These are phyloP conservation scores for Santalum album DNA, from an alignment of 164 flowering plant species.

Conservation along the genomic window DNA sequence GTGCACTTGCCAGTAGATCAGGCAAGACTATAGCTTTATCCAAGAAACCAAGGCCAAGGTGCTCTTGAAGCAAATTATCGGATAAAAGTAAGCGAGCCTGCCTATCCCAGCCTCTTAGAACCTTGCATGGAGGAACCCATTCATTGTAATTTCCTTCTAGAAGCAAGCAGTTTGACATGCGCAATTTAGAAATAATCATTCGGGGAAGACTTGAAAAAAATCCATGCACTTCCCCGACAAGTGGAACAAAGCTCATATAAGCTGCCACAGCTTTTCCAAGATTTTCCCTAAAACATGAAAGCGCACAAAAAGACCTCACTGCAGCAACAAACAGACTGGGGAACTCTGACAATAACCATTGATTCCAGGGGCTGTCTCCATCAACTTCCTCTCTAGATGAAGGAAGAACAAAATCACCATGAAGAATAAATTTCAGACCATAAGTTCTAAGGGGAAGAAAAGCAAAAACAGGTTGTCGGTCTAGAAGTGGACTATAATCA, in stretches of 20 bases:
- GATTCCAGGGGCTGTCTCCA: slow-evolving; percentile 90
- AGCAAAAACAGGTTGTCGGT: slow-evolving; percentile 88
- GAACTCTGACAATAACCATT: slow-evolving; percentile 83
- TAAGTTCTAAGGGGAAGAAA: slow-evolving; percentile 90
- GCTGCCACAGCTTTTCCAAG: slow-evolving; percentile 75
- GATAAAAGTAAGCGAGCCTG: slow-evolving; percentile 52
- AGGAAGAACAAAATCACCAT: slow-evolving; percentile 92
- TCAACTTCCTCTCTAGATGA: slow-evolving; percentile 98
- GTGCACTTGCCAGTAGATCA: slow-evolving; percentile 61
- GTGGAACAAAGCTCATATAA: slow-evolving; percentile 88
- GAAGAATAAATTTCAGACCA: slow-evolving; percentile 90
- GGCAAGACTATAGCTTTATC: slow-evolving; percentile 56
- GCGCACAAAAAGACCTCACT: slow-evolving; percentile 58
- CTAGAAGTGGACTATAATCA: slow-evolving; percentile 39
- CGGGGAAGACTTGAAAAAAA: slow-evolving; percentile 88
- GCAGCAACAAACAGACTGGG: slow-evolving; percentile 78
- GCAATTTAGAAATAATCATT: slow-evolving; percentile 63
- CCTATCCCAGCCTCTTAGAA: slow-evolving; percentile 70
- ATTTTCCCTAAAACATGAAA: slow-evolving; percentile 56
- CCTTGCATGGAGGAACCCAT: slow-evolving; percentile 93
- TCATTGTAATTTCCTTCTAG: slow-evolving; percentile 48
- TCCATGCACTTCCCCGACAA: slow-evolving; percentile 93
- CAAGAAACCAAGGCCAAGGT: slow-evolving; percentile 80
- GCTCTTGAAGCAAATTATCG: slow-evolving; percentile 50
- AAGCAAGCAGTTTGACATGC: slow-evolving; percentile 73